A percentile compares a stretch with the other conserved stretches of the same genome.
Evolutionary conservation across 371 early-diverging fungal genomes (phyloP).

Genomic region (Mortierella sp.): DNA sequence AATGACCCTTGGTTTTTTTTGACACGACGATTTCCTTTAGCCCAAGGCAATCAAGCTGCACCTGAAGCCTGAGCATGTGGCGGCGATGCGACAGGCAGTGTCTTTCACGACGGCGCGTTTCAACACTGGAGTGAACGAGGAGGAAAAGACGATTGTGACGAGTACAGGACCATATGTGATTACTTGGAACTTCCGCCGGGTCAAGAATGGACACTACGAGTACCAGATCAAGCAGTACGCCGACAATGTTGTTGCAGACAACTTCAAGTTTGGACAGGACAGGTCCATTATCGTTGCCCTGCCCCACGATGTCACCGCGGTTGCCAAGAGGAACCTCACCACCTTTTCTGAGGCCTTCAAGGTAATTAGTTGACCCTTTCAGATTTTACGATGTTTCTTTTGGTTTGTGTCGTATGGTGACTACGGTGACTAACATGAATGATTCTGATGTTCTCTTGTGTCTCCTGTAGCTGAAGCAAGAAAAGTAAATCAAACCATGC

Average conservation of each 20-base stretch:
- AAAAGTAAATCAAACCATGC: neutral
- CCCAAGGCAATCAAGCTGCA: slow-evolving; percentile 85
- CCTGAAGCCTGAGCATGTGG: slow-evolving; percentile 93
- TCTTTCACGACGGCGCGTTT: slow-evolving; percentile 94
- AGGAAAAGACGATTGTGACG: slow-evolving; percentile 85
- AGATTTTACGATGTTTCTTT: neutral
- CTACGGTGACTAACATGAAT: neutral
- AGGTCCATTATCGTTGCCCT: slow-evolving; percentile 81
- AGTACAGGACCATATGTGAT: slow-evolving; percentile 94
- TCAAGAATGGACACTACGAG: slow-evolving; percentile 80
- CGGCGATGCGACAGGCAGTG: slow-evolving; percentile 78
- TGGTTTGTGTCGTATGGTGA: no score
- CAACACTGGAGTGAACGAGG: slow-evolving; percentile 80
- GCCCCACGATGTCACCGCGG: slow-evolving; percentile 57
- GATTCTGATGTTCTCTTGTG: neutral
- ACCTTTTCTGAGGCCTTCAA: slow-evolving; percentile 29
- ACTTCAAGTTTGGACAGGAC: slow-evolving; percentile 85
- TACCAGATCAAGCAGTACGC: slow-evolving; percentile 90
- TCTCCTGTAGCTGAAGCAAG: neutral
- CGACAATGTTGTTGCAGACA: slow-evolving; percentile 90
- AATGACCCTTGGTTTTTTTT: neutral
- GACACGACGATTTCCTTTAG: no score
- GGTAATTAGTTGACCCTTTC: slow-evolving; percentile 6
- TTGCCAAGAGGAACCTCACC: slow-evolving; percentile 30
- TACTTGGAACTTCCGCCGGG: slow-evolving; percentile 93